These are phyloP conservation scores for Buddleja alternifolia DNA, from an alignment of 257 asterid genomes.

Conservation along the genomic window DNA sequence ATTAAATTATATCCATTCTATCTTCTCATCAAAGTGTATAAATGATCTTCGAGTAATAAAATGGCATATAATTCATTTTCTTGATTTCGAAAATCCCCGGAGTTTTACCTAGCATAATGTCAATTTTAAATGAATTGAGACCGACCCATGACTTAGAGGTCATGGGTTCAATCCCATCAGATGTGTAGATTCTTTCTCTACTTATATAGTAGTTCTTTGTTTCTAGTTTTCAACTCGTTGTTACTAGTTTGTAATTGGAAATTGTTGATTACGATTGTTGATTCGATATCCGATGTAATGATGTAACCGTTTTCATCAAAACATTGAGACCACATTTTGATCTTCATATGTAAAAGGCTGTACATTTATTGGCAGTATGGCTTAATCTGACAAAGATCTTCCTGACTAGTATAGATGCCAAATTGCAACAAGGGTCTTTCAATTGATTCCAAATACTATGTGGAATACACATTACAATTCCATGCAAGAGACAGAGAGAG, in stretches of 20 bases:
- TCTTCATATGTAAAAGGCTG: constrained; percentile 25
- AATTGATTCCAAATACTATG: constrained; percentile 28
- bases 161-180: no score
- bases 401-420: constrained; percentile 42
- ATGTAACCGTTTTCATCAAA: no score
- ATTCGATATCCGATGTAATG: no score
- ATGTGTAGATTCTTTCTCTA: no score
- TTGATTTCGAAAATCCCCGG: neutral
- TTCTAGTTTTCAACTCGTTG: no score
- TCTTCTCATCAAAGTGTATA: neutral
- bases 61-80: neutral
- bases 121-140: no score
- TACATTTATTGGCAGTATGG: constrained; percentile 34
- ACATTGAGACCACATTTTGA: constrained; percentile 37
- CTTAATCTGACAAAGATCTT: constrained; percentile 43
- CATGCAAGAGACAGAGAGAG: neutral
- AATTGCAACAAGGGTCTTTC: constrained; percentile 33
- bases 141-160: no score
- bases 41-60: no score
- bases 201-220: no score
- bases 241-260: no score
- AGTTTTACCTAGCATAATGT: neutral
- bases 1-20: neutral
- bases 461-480: constrained; percentile 26
- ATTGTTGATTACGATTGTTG: no score